These are phyloP conservation scores for Lichtheimia ornata DNA, from an alignment of 371 early-diverging fungal genomes.

Conservation along the genomic window DNA sequence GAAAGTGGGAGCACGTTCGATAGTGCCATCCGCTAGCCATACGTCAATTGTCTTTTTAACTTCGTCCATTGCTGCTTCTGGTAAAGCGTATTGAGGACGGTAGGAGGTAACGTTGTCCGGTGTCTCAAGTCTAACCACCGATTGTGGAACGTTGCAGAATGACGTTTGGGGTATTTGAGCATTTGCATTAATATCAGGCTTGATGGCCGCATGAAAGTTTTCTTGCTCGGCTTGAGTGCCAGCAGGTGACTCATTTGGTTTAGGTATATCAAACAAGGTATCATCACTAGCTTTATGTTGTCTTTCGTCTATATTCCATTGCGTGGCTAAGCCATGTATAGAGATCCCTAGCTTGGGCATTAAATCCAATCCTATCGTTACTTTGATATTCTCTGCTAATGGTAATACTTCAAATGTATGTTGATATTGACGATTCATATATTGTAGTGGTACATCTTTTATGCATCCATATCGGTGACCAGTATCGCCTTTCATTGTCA, in stretches of 20 bases:
- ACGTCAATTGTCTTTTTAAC: conserved; percentile 6
- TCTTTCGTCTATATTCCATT: background rate
- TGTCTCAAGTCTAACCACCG: conserved; percentile 8
- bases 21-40: conserved; percentile 11
- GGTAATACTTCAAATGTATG: background rate
- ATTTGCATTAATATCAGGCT: conserved; percentile 13
- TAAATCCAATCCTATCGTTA: background rate
- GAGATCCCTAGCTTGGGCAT: background rate
- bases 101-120: conserved; percentile 5
- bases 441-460: background rate
- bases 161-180: conserved; percentile 7
- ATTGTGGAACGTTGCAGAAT: conserved; percentile 20
- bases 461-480: background rate
- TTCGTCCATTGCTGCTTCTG: background rate
- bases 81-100: conserved; percentile 16
- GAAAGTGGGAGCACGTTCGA: background rate
- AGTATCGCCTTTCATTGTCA: background rate
- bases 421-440: background rate
- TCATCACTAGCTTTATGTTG: background rate
- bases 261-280: background rate
- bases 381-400: background rate
- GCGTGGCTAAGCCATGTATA: background rate
- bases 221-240: background rate
- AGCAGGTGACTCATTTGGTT: background rate
- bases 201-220: background rate